Evolutionary conservation across 768 basidiomycete genomes (phyloP).

Genomic region (Fibroporia radiculosa): DNA sequence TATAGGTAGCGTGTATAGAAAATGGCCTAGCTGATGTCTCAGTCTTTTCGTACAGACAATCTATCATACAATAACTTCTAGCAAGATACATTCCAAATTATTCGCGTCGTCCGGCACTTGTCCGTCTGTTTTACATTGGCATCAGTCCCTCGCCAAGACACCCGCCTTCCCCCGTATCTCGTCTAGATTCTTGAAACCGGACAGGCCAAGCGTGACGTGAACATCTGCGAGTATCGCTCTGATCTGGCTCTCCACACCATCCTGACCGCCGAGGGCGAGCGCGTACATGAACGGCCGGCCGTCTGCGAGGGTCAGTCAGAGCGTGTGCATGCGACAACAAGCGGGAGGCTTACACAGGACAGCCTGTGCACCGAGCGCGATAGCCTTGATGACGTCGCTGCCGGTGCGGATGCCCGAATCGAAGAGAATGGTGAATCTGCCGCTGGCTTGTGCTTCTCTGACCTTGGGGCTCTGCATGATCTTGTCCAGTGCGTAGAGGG

Average conservation of each 20-base stretch:
- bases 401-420: constrained; percentile 81
- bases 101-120: too few relatives aligned
- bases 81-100: too few relatives aligned
- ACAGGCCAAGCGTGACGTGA: constrained; percentile 54
- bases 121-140: too few relatives aligned
- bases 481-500: constrained; percentile 61
- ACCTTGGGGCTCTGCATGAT: constrained; percentile 60
- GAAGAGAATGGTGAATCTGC: constrained; percentile 63
- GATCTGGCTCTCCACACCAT: constrained; percentile 70
- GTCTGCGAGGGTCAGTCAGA: constrained; percentile 31
- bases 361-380: constrained; percentile 80
- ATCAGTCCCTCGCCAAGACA: constrained; percentile 36
- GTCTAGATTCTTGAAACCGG: constrained; percentile 48
- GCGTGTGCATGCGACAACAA: neutral
- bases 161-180: constrained; percentile 58
- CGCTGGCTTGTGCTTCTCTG: constrained; percentile 46
- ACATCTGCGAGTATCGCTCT: constrained; percentile 61
- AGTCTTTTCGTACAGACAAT: too few relatives aligned
- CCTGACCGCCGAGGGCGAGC: constrained; percentile 59
- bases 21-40: too few relatives aligned
- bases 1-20: too few relatives aligned
- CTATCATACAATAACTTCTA: too few relatives aligned
- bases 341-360: constrained; percentile 52
- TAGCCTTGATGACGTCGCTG: constrained; percentile 75
- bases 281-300: constrained; percentile 75